phyloP scores from a whole-genome alignment of 345 rosid species.

The Syzygium jambos region DNA sequence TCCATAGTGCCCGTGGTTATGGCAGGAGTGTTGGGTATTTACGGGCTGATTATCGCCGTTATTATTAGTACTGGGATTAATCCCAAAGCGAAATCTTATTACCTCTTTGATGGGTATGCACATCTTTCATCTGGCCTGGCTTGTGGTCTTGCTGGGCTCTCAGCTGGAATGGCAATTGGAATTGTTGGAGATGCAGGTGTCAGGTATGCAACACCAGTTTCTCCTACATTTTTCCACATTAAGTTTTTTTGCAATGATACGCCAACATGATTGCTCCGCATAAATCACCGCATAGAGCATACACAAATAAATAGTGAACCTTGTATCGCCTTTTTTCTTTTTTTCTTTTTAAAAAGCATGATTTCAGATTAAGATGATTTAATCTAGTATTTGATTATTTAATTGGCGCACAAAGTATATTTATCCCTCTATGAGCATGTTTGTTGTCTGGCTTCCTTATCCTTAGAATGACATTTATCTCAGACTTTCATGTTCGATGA shows the following conservation, averaged over 20 bases:
- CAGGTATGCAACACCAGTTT: constrained; percentile 32
- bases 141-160: constrained; percentile 95
- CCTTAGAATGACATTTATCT: background rate
- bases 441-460: background rate
- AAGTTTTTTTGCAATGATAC: background rate
- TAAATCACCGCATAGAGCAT: background rate
- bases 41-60: constrained; percentile 88
- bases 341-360: background rate
- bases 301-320: background rate
- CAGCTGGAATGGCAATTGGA: constrained; percentile 98
- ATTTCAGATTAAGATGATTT: background rate
- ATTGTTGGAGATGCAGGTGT: constrained; percentile 98
- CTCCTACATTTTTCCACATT: background rate
- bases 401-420: background rate
- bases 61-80: constrained; percentile 91
- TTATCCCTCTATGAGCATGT: background rate
- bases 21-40: constrained; percentile 98
- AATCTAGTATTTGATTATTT: background rate
- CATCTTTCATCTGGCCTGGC: constrained; percentile 94
- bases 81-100: constrained; percentile 87
- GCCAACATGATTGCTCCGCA: background rate
- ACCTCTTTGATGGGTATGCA: constrained; percentile 89
- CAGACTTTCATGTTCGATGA: background rate
- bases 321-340: background rate
- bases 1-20: constrained; percentile 95